These are phyloP conservation scores for Erythrobasidium hasegawianum DNA, from an alignment of 1,284 basidiomycete genomes.

Conservation along the genomic window DNA sequence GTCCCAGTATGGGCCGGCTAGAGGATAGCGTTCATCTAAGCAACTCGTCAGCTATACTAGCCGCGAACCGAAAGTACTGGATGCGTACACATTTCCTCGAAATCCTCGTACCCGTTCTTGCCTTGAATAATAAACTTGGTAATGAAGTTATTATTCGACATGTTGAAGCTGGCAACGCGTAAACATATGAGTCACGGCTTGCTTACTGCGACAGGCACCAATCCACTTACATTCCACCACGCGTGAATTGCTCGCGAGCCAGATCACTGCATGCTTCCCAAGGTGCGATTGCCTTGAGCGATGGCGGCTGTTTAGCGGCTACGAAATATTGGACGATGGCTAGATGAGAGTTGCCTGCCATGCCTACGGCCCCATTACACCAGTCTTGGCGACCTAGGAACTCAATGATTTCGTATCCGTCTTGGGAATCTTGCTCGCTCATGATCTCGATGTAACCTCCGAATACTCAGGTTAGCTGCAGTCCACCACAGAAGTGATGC, in stretches of 20 bases:
- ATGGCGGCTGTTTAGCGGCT: conserved; percentile 42
- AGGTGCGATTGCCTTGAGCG: conserved; percentile 45
- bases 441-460: not conserved
- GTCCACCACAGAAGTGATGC: too few relatives aligned
- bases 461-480: too few relatives aligned
- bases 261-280: conserved; percentile 43
- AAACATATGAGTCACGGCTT: too few relatives aligned
- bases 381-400: conserved; percentile 37
- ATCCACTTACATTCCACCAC: not conserved
- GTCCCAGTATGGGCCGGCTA: conserved; percentile 20
- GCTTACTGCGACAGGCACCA: too few relatives aligned
- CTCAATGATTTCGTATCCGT: conserved; percentile 42
- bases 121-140: not conserved
- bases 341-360: conserved; percentile 43
- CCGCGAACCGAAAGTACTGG: too few relatives aligned
- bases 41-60: too few relatives aligned
- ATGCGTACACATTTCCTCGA: too few relatives aligned
- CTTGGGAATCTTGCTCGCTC: conserved; percentile 38
- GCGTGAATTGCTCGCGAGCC: conserved; percentile 20
- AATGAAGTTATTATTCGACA: conserved; percentile 5
- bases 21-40: conserved; percentile 1
- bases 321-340: conserved; percentile 43
- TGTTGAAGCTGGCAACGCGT: conserved; percentile 10
- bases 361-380: conserved; percentile 41
- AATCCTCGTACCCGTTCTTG: too few relatives aligned